Conservation (phyloP, 495 filamentous ascomycete genomes). For the Aspergillus mulundensis region DNA sequence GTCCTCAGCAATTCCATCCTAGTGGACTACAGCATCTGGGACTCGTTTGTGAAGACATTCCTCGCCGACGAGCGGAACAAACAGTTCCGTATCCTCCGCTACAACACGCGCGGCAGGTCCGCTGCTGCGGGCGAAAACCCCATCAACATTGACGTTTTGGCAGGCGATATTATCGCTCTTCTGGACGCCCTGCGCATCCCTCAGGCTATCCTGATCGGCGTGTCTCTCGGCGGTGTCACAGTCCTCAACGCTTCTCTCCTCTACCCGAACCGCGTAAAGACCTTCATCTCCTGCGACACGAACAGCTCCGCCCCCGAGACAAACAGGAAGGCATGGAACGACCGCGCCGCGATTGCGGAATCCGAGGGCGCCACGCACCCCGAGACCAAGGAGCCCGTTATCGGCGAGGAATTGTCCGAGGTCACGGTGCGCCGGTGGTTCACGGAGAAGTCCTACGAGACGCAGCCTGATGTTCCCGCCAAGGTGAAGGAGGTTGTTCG, state of each 20-base stretch:
- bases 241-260: conserved; percentile 64
- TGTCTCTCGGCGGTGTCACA: conserved; percentile 74
- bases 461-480: conserved; percentile 45
- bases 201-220: conserved; percentile 63
- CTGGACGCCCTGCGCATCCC: conserved; percentile 58
- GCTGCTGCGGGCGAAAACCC: conserved; percentile 39
- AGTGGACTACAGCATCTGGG: conserved; percentile 71
- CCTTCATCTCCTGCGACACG: conserved; percentile 74
- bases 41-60: conserved; percentile 59
- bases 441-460: conserved; percentile 55
- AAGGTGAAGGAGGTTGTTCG: conserved; percentile 58
- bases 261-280: conserved; percentile 53
- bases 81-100: conserved; percentile 67
- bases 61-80: conserved; percentile 54
- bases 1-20: conserved; percentile 75
- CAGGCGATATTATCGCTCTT: conserved; percentile 57
- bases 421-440: conserved; percentile 74
- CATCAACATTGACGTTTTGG: conserved; percentile 59
- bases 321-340: conserved; percentile 72
- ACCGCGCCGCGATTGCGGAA: conserved; percentile 67
- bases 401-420: conserved; percentile 57
- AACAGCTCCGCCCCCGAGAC: conserved; percentile 62
- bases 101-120: conserved; percentile 61
- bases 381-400: conserved; percentile 47
- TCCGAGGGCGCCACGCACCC: conserved; percentile 42